These are phyloP conservation scores for Melocanna baccifera DNA, from an alignment of 176 grass and related monocot species.

Conservation along the genomic window DNA sequence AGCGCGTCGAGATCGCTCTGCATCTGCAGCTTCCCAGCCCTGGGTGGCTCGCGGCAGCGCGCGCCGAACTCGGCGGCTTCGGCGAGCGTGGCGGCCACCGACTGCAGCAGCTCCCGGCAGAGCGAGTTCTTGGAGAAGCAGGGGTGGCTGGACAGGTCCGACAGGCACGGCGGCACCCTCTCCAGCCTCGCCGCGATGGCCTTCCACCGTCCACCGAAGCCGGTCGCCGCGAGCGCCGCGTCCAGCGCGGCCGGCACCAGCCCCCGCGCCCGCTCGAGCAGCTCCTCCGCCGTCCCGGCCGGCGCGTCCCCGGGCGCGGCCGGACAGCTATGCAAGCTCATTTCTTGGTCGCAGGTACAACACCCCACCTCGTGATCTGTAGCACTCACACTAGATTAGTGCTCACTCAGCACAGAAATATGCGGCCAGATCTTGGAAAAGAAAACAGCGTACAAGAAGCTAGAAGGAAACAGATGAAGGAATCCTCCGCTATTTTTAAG, in stretches of 20 bases:
- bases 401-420: slow-evolving; percentile 2
- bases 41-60: slow-evolving; percentile 37
- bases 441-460: slow-evolving; percentile 9
- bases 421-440: slow-evolving; percentile 19
- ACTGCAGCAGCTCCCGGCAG: slow-evolving; percentile 74
- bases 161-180: slow-evolving; percentile 60
- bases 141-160: slow-evolving; percentile 86
- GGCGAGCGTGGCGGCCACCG: slow-evolving; percentile 54
- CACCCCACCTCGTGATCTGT: slow-evolving; percentile 36
- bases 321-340: slow-evolving; percentile 42
- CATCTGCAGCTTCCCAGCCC: slow-evolving; percentile 75
- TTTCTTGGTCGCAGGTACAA: slow-evolving; percentile 16
- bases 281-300: slow-evolving; percentile 36
- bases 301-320: slow-evolving; percentile 29
- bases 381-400: slow-evolving; percentile 25
- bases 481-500: slow-evolving; percentile 24
- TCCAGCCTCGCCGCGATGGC: slow-evolving; percentile 71
- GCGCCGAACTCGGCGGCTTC: slow-evolving; percentile 58
- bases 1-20: slow-evolving; percentile 93
- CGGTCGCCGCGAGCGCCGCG: slow-evolving; percentile 34
- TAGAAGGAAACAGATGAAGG: background rate
- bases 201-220: slow-evolving; percentile 68
- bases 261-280: slow-evolving; percentile 44
- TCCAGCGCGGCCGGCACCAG: slow-evolving; percentile 53
- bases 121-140: slow-evolving; percentile 91